Percentiles rank a stretch among this genome's conserved stretches.
Evolutionary conservation across 768 basidiomycete species (phyloP).

Genomic region (Amanita rubescens): DNA sequence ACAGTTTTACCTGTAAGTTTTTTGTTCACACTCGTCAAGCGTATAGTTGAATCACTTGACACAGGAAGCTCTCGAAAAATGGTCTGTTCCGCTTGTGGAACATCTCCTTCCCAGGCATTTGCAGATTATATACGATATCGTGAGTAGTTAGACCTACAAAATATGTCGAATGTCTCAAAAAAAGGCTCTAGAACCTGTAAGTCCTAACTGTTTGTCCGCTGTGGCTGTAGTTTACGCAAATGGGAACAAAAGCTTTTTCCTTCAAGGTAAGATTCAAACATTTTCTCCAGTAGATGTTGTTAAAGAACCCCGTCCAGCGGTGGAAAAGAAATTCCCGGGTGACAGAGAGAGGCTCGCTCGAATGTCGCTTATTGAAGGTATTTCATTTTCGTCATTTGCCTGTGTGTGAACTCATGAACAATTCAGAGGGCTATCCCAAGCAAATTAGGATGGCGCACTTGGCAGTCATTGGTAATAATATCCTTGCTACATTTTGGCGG

Average conservation of each 20-base stretch:
- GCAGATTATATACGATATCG: conserved; percentile 90
- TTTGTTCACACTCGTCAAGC: not conserved
- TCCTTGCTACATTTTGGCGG: too few relatives aligned
- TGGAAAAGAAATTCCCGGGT: conserved; percentile 85
- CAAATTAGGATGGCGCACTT: conserved; percentile 88
- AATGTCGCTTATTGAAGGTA: conserved; percentile 92
- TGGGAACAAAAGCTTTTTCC: conserved; percentile 43
- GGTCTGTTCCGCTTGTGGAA: conserved; percentile 84
- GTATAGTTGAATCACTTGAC: not conserved
- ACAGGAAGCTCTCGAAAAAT: conserved; percentile 83
- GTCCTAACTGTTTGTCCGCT: conserved; percentile 11
- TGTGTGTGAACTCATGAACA: not conserved
- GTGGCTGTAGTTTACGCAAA: not conserved
- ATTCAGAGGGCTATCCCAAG: conserved; percentile 77
- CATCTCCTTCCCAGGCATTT: conserved; percentile 82
- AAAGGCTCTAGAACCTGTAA: conserved; percentile 40
- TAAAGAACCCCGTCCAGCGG: conserved; percentile 36
- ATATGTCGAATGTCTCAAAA: not conserved
- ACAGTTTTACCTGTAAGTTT: conserved; percentile 77
- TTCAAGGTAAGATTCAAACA: conserved; percentile 45
- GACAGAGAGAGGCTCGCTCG: conserved; percentile 73
- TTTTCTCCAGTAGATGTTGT: not conserved
- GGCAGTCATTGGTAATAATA: conserved; percentile 79
- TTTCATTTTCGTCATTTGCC: not conserved
- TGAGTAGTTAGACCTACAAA: conserved; percentile 28